These are phyloP conservation scores for Saxophila tyrrhenica DNA, from an alignment of 495 filamentous ascomycete species.

Conservation along the genomic window DNA sequence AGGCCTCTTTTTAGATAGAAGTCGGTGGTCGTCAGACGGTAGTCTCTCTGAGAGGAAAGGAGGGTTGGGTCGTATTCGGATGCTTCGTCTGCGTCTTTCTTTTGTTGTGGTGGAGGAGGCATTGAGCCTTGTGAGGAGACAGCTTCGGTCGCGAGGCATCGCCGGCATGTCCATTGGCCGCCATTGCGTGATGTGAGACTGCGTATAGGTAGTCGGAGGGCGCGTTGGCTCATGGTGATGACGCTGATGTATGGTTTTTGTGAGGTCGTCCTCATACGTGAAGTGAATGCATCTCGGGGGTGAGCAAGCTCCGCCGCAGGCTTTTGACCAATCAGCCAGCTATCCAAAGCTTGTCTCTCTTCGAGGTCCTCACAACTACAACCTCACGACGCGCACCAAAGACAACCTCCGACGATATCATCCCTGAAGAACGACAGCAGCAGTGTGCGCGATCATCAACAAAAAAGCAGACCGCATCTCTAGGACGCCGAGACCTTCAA, in stretches of 20 bases:
- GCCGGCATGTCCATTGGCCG: conserved; percentile 11
- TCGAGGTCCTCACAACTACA: no score
- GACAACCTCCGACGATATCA: no score
- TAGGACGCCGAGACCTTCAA: no score
- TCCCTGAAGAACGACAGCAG: no score
- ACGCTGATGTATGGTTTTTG: neutral
- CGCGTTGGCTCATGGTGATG: conserved; percentile 9
- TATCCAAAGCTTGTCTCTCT: no score
- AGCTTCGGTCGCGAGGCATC: conserved; percentile 16
- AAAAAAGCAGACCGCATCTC: no score
- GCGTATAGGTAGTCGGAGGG: conserved; percentile 10
- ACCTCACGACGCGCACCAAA: no score
- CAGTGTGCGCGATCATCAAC: no score
- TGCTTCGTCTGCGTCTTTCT: neutral
- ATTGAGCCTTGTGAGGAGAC: neutral
- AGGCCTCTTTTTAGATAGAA: conserved; percentile 10
- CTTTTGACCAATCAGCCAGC: neutral
- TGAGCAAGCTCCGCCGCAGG: neutral
- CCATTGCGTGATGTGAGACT: neutral
- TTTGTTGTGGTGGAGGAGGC: neutral
- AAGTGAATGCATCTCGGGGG: conserved; percentile 2
- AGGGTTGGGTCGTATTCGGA: conserved; percentile 9
- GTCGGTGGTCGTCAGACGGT: conserved; percentile 5
- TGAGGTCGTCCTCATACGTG: neutral
- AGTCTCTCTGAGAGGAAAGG: neutral